Evolutionary conservation across 345 rosid species (phyloP).

Genomic region (Iberis pinnata): DNA sequence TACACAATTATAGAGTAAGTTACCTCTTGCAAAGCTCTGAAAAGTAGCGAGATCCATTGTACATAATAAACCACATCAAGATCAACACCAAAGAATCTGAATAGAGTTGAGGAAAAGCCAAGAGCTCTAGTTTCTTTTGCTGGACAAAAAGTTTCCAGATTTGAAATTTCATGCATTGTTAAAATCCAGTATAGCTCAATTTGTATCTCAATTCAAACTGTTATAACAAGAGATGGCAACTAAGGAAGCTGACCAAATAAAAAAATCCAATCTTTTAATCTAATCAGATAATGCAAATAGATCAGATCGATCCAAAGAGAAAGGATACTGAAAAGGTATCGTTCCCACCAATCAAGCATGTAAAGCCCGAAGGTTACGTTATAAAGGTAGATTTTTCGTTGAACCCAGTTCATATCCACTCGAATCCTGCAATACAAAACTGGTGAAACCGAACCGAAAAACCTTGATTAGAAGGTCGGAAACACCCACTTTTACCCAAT

Average conservation of each 20-base stretch:
- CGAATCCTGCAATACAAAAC: not conserved
- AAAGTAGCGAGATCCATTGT: conserved; percentile 51
- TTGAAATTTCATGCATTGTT: not conserved
- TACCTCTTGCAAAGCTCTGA: conserved; percentile 57
- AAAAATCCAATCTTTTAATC: no score
- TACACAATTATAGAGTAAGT: not conserved
- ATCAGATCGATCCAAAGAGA: not conserved
- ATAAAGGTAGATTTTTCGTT: conserved; percentile 92
- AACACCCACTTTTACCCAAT: no score
- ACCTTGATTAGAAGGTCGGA: no score
- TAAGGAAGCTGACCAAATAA: no score
- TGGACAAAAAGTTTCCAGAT: not conserved
- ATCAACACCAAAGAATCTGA: conserved; percentile 68
- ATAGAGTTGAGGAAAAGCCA: conserved; percentile 35
- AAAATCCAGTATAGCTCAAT: not conserved
- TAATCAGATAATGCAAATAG: no score
- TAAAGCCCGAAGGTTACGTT: conserved; percentile 94
- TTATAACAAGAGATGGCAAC: no score
- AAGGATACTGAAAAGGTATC: conserved; percentile 95
- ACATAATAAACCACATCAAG: conserved; percentile 66
- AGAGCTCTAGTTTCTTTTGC: not conserved
- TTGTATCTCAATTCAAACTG: no score
- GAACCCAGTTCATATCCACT: conserved; percentile 82
- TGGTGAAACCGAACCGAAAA: no score
- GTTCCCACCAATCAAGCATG: conserved; percentile 99